These are phyloP conservation scores for Heliophila coronopifolia DNA, from an alignment of 441 rosid genomes.

Conservation along the genomic window DNA sequence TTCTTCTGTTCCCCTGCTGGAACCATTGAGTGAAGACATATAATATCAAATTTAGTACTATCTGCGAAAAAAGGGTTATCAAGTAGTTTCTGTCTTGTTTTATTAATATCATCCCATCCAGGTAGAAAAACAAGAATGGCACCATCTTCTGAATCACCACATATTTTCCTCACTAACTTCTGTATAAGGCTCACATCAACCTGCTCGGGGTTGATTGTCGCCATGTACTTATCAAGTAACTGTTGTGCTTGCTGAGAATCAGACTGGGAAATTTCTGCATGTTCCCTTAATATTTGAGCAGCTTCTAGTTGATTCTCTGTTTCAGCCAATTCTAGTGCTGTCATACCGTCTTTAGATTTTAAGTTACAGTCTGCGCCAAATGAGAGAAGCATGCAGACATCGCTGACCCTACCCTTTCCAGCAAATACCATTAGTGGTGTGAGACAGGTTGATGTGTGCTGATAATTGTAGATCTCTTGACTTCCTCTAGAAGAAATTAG, in stretches of 20 bases:
- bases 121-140: constrained; percentile 96
- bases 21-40: constrained; percentile 91
- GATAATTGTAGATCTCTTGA: constrained; percentile 57
- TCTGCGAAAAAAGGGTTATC: constrained; percentile 51
- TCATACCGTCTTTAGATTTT: constrained; percentile 51
- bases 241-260: constrained; percentile 36
- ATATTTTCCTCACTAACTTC: constrained; percentile 63
- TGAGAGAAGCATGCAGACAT: constrained; percentile 84
- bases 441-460: constrained; percentile 57
- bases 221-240: constrained; percentile 63
- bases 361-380: constrained; percentile 61
- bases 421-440: constrained; percentile 89
- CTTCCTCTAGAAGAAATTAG: constrained; percentile 58
- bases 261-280: constrained; percentile 35
- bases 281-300: constrained; percentile 51
- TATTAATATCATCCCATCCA: constrained; percentile 94
- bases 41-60: constrained; percentile 51
- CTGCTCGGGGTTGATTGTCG: constrained; percentile 52
- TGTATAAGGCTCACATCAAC: constrained; percentile 74
- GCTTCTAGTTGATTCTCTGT: constrained; percentile 56
- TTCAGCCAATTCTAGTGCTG: constrained; percentile 71
- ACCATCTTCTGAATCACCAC: constrained; percentile 65
- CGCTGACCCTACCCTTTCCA: constrained; percentile 78
- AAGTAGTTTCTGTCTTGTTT: constrained; percentile 49
- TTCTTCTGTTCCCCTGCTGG: constrained; percentile 80